phyloP scores from a whole-genome alignment of 176 grass and related monocot genomes.

The Ensete ventricosum region DNA sequence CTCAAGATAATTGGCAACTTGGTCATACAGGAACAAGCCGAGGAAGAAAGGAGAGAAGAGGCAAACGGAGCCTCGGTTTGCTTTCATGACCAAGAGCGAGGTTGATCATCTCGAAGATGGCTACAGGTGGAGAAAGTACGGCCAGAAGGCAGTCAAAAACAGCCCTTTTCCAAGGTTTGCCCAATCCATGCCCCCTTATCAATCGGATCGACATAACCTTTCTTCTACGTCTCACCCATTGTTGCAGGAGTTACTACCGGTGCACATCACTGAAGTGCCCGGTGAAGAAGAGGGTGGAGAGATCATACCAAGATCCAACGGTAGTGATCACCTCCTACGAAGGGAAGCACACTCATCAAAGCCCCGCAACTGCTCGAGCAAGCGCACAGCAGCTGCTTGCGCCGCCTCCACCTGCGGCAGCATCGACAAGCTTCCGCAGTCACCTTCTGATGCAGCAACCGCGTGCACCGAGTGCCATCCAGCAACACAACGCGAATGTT shows the following conservation, averaged over 20 bases:
- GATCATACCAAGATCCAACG: slow-evolving; percentile 65
- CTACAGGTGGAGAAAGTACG: slow-evolving; percentile 96
- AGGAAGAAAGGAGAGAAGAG: slow-evolving; percentile 77
- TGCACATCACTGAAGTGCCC: slow-evolving; percentile 93
- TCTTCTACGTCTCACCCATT: not conserved
- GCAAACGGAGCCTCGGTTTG: slow-evolving; percentile 63
- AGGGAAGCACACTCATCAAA: slow-evolving; percentile 81
- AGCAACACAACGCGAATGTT: slow-evolving; percentile 14
- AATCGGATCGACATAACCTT: not conserved
- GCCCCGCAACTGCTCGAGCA: slow-evolving; percentile 53
- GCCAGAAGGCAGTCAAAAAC: slow-evolving; percentile 98
- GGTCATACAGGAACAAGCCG: slow-evolving; percentile 21
- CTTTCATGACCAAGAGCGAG: slow-evolving; percentile 97
- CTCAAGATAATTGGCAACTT: not conserved
- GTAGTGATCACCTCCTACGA: slow-evolving; percentile 96
- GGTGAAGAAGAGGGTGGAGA: slow-evolving; percentile 96
- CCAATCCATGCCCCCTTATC: not conserved
- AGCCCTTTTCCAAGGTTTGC: slow-evolving; percentile 76
- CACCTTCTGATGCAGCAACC: slow-evolving; percentile 6
- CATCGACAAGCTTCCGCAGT: slow-evolving; percentile 4
- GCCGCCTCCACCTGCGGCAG: slow-evolving; percentile 33
- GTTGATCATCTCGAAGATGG: slow-evolving; percentile 96
- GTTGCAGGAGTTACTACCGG: slow-evolving; percentile 91
- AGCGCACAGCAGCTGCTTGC: slow-evolving; percentile 26
- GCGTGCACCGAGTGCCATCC: not conserved